Conservation (phyloP, 2,329 filamentous ascomycete genomes). For the Penicillium frequentans region DNA sequence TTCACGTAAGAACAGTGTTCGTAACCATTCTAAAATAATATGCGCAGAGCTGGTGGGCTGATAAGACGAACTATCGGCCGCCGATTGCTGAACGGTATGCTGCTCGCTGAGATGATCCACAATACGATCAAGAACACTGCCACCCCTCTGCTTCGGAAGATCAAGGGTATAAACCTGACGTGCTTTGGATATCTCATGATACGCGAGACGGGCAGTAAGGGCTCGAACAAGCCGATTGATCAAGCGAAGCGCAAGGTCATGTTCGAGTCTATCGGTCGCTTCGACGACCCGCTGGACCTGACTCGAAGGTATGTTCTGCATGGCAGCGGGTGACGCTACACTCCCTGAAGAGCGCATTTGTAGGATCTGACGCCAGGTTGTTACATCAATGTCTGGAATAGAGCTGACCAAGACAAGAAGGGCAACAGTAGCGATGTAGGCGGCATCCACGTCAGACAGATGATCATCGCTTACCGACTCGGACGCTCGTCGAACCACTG, state of each 20-base stretch:
- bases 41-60: slow-evolving; percentile 29
- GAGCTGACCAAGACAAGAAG: slow-evolving; percentile 40
- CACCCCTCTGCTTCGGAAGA: slow-evolving; percentile 27
- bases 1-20: slow-evolving; percentile 71
- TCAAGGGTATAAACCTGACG: slow-evolving; percentile 31
- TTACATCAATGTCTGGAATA: slow-evolving; percentile 36
- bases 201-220: slow-evolving; percentile 51
- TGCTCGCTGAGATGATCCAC: slow-evolving; percentile 37
- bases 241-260: slow-evolving; percentile 53
- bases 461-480: slow-evolving; percentile 31
- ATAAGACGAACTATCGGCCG: slow-evolving; percentile 3
- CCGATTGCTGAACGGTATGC: slow-evolving; percentile 15
- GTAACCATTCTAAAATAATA: slow-evolving; percentile 45
- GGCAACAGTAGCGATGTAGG: slow-evolving; percentile 38
- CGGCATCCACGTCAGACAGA: slow-evolving; percentile 40
- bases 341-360: slow-evolving; percentile 43
- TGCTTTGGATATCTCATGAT: slow-evolving; percentile 48
- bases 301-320: slow-evolving; percentile 32
- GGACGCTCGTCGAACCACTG: slow-evolving; percentile 29
- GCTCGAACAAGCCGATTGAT: slow-evolving; percentile 51
- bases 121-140: slow-evolving; percentile 37
- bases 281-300: slow-evolving; percentile 34
- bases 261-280: slow-evolving; percentile 48
- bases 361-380: slow-evolving; percentile 42
- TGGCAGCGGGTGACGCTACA: slow-evolving; percentile 38